phyloP scores from a whole-genome alignment of 164 flowering plant species.

The Pachysandra terminalis region DNA sequence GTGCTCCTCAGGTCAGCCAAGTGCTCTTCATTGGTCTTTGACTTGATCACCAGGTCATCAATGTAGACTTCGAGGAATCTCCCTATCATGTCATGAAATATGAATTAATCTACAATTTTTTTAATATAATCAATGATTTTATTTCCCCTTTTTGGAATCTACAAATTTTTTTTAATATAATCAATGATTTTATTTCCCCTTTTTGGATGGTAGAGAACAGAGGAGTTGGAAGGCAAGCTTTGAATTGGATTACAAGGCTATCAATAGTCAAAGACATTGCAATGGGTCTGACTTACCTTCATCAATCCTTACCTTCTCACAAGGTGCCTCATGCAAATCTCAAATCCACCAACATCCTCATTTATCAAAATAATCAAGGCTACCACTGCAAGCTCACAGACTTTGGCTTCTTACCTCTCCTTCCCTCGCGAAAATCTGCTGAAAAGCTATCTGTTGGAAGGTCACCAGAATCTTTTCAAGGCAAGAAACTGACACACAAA shows the following conservation, averaged over 20 bases:
- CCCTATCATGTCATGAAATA: no score
- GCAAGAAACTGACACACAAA: conserved; percentile 44
- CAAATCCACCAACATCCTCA: conserved; percentile 57
- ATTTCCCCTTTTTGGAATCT: conserved; percentile 1
- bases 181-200: neutral
- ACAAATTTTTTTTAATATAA: no score
- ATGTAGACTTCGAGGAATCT: no score
- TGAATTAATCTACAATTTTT: no score
- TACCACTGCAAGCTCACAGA: conserved; percentile 46
- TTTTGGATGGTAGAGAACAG: conserved; percentile 29
- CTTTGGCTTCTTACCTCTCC: conserved; percentile 49
- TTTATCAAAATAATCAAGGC: conserved; percentile 15
- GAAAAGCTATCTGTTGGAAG: conserved; percentile 33
- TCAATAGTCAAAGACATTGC: conserved; percentile 53
- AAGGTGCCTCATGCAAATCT: conserved; percentile 63
- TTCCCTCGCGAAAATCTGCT: conserved; percentile 22
- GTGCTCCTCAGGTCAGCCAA: no score
- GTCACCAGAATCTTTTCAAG: conserved; percentile 42
- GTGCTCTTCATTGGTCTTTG: no score
- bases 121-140: no score
- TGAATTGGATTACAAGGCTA: conserved; percentile 46
- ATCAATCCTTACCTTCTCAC: conserved; percentile 39
- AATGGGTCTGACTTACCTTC: conserved; percentile 47
- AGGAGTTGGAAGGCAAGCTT: conserved; percentile 39
- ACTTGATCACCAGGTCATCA: no score